phyloP scores from a whole-genome alignment of 441 rosid species.

The Isatis lusitanica region DNA sequence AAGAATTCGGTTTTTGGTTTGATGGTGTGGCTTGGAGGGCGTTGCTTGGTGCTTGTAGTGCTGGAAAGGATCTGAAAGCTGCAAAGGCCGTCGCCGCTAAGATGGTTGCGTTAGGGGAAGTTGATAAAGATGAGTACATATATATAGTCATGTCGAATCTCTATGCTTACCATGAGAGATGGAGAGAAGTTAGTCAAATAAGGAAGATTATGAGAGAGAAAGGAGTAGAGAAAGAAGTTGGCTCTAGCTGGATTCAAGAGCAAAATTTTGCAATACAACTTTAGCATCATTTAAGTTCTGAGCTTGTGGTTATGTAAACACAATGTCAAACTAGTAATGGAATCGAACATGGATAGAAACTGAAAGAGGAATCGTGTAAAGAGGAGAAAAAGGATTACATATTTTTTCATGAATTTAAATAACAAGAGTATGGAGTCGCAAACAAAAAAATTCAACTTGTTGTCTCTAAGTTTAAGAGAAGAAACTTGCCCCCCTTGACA shows the following conservation, averaged over 20 bases:
- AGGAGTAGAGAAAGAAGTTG: constrained; percentile 49
- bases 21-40: constrained; percentile 52
- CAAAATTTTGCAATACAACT: constrained; percentile 13
- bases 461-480: constrained; percentile 3
- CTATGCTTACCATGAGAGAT: constrained; percentile 47
- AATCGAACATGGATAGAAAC: constrained; percentile 1
- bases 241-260: constrained; percentile 55
- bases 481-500: constrained; percentile 18
- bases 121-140: constrained; percentile 50
- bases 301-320: neutral
- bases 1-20: constrained; percentile 42
- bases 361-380: neutral
- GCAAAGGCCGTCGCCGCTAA: constrained; percentile 45
- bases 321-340: neutral
- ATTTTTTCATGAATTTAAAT: neutral
- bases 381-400: constrained; percentile 12
- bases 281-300: neutral
- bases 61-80: constrained; percentile 41
- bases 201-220: constrained; percentile 53
- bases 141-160: constrained; percentile 53
- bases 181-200: constrained; percentile 46
- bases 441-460: neutral
- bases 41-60: constrained; percentile 54
- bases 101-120: constrained; percentile 45
- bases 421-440: constrained; percentile 8